Evolutionary conservation across 768 basidiomycete species (phyloP).

Genomic region (Tremella mesenterica): DNA sequence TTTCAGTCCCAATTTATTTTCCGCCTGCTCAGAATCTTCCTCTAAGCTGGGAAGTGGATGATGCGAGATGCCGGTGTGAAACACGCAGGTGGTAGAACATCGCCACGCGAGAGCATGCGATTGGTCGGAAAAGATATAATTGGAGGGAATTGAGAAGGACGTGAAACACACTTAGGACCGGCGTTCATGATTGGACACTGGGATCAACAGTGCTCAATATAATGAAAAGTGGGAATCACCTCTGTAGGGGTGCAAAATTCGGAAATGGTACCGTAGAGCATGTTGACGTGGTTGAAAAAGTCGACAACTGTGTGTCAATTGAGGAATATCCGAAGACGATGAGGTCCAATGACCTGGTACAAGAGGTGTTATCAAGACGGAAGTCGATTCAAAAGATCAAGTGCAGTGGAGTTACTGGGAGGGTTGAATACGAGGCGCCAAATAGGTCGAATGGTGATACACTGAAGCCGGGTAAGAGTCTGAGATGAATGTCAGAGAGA

Average conservation of each 20-base stretch:
- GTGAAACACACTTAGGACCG: slow-evolving; percentile 37
- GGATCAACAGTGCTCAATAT: neutral
- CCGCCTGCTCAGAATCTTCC: no score
- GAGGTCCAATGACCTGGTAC: no score
- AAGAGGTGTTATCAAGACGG: no score
- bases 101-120: neutral
- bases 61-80: no score
- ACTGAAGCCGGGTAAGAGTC: no score
- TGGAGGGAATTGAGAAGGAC: neutral
- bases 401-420: neutral
- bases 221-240: slow-evolving; percentile 48
- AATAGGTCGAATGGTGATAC: neutral
- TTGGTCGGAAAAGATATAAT: neutral
- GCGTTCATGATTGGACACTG: slow-evolving; percentile 45
- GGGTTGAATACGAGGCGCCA: neutral
- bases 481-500: no score
- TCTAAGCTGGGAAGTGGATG: no score
- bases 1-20: no score
- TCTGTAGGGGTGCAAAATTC: slow-evolving; percentile 95
- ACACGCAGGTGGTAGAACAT: no score
- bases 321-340: no score
- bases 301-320: slow-evolving; percentile 67
- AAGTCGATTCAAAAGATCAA: neutral
- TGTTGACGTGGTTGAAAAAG: slow-evolving; percentile 99
- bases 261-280: slow-evolving; percentile 96